phyloP scores from a whole-genome alignment of 768 basidiomycete genomes.

The Fibroporia radiculosa region DNA sequence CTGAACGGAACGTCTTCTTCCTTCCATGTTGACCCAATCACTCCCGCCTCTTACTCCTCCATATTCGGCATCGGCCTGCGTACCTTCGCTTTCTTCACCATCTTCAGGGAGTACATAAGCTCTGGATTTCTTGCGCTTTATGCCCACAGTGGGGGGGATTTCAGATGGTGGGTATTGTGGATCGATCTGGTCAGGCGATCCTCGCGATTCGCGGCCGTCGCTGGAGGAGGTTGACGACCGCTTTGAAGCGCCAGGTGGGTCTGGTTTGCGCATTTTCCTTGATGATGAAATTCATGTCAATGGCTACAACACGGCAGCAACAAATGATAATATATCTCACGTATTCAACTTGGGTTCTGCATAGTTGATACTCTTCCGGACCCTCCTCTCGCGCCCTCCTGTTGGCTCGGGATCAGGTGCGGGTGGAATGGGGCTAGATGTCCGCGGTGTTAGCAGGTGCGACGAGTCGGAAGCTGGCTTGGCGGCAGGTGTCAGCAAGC shows the following conservation, averaged over 20 bases:
- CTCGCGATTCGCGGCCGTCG: not conserved
- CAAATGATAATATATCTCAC: conserved; percentile 40
- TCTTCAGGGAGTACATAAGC: conserved; percentile 42
- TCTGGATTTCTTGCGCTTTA: conserved; percentile 49
- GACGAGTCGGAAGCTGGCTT: conserved; percentile 23
- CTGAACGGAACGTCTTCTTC: conserved; percentile 39
- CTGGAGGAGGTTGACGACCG: conserved; percentile 13
- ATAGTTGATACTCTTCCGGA: conserved; percentile 79
- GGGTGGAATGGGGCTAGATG: conserved; percentile 33
- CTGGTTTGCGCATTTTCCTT: conserved; percentile 89
- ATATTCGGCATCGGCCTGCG: conserved; percentile 66
- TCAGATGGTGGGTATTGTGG: not conserved
- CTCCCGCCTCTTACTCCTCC: conserved; percentile 21
- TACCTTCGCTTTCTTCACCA: conserved; percentile 56
- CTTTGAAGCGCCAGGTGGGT: conserved; percentile 34
- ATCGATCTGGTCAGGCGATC: not conserved
- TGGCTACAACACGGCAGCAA: not conserved
- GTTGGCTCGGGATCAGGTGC: conserved; percentile 22
- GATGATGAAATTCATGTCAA: conserved; percentile 1
- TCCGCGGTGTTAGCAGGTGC: conserved; percentile 42
- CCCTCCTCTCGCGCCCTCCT: conserved; percentile 43
- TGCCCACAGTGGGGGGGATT: conserved; percentile 11
- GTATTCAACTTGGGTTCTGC: conserved; percentile 85
- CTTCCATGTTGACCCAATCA: conserved; percentile 50
- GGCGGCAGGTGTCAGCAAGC: conserved; percentile 32